Evolutionary conservation across 2,329 filamentous ascomycete genomes (phyloP), one percentile per base, ranked within the genome.

Genomic region (Truncatella angustata): DNA sequence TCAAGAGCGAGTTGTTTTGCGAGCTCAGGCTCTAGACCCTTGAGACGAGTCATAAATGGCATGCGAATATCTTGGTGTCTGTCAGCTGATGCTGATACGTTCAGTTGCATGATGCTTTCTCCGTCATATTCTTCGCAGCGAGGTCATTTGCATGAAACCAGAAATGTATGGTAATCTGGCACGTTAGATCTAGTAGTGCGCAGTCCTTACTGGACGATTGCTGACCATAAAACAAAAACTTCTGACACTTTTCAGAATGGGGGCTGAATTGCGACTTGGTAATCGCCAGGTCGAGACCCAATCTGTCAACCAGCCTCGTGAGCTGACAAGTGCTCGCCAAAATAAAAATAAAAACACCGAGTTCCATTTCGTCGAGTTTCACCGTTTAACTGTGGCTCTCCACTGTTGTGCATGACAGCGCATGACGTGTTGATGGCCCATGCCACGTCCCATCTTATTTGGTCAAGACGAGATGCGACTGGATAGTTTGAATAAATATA

Each of bases 231-330:
- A 16, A 14, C 21, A 43, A 26, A 23, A 43, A 26, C 23, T 11
- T 43, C 40, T 20, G 40, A 20, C 21, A 43, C 40, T n/a, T 16
- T 24, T 16, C 21, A 20, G n/a, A 11, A 24, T 20, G 40, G 40
- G 20, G 28, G 21, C 40, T 28, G 40, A 43, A 43, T 20, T 43
- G 28, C 20, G 23, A 23, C 20, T 43, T 23, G 40, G 24, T 14
- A 43, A 43, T 43, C 10, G 40, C 40, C 40, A 20, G 40, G 40
- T 43, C 40, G 40, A 43, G 40, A 43, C 40, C 23, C 40, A 43
- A 43, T 20, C 40, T 43, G 40, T 43, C 40, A 43, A 43, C 40
- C 40, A 43, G 40, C 40, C 40, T 23, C 40, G 20, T 24, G 21
- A 24, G 40, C 40, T 23, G 24, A 23, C n/a, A 18, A 18, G 40